Base-by-base conservation (phyloP, 331 rosid species). In the Phaseolus coccineus region DNA sequence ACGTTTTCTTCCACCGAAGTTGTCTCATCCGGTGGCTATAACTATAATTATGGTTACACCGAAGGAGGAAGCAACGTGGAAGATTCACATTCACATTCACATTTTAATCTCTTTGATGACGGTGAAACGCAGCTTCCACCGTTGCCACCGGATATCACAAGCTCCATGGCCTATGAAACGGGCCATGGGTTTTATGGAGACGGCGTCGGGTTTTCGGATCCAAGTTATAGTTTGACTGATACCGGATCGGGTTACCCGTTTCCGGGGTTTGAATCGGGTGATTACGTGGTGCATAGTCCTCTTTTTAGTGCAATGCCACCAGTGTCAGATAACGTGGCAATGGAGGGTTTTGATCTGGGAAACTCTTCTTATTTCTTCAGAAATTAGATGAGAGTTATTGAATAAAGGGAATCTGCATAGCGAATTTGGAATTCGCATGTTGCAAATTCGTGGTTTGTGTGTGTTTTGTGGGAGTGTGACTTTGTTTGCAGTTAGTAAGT, bases 71-170 rank as follows among this genome's bases (percentile, higher is more conserved):
- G 51, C 71, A 4, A n/a, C 27, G 56, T 73, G 56, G 78, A 56
- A 15, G 37, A 37, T 35, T 35, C 39, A 5, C 39, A 35, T 35
- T 42, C 47, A 42, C 47, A 25, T 40, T 68, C 77, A 12, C 53
- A 70, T 47, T 66, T 66, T 39, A 66, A 42, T 0, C 59, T 79
- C 46, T 80, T 69, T 19, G 78, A 84, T 51, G 66, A 83, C 14
- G 64, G 58, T 55, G 52, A 30, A 44, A 68, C 73, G 24, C 73
- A 85, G 77, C 91, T 88, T 50, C 91, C 89, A 8, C 91, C 91
- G 0, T 83, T 88, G 82, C 89, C 91, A 7, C 89, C 89, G 13
- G 89, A 86, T 73, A 86, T 86, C 14, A 86, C 85, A 1, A 86
- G 89, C 81, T 86, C 89, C 24, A 19, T 46, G 10, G 83, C 84